Evolutionary conservation across 2,329 filamentous ascomycete genomes (phyloP).

Genomic region (Pyrenophora graminea): DNA sequence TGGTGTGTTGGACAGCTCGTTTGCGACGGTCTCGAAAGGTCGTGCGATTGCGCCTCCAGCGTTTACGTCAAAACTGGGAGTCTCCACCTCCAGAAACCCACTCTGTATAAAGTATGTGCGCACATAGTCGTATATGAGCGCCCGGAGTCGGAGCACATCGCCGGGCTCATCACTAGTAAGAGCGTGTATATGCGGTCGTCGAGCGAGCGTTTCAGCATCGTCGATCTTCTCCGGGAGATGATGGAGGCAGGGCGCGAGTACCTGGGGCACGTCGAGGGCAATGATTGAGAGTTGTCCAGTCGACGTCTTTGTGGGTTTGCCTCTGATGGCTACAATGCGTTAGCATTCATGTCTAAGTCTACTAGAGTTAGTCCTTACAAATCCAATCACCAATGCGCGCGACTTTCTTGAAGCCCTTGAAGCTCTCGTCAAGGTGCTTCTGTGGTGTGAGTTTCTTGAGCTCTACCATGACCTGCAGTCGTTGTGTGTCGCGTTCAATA

Average conservation of each 20-base stretch:
- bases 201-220: constrained; percentile 72
- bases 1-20: constrained; percentile 72
- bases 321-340: constrained; percentile 62
- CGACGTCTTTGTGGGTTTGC: constrained; percentile 69
- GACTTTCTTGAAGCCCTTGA: constrained; percentile 66
- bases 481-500: constrained; percentile 71
- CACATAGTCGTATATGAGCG: constrained; percentile 73
- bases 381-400: constrained; percentile 83
- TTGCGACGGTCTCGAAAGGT: constrained; percentile 80
- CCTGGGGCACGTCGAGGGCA: constrained; percentile 67
- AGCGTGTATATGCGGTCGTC: constrained; percentile 83
- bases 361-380: constrained; percentile 59
- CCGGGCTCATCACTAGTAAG: constrained; percentile 71
- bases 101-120: constrained; percentile 72
- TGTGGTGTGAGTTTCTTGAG: constrained; percentile 55
- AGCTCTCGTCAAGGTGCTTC: constrained; percentile 50
- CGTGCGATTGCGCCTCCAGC: constrained; percentile 88
- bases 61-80: constrained; percentile 79
- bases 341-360: constrained; percentile 10
- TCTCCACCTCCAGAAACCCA: constrained; percentile 85
- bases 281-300: constrained; percentile 77
- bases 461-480: constrained; percentile 77
- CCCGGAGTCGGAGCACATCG: constrained; percentile 74
- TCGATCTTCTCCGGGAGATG: constrained; percentile 73
- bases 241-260: constrained; percentile 79